These are phyloP conservation scores for Colletotrichum sp. DNA, from an alignment of 2,329 filamentous ascomycete species.

Conservation along the genomic window DNA sequence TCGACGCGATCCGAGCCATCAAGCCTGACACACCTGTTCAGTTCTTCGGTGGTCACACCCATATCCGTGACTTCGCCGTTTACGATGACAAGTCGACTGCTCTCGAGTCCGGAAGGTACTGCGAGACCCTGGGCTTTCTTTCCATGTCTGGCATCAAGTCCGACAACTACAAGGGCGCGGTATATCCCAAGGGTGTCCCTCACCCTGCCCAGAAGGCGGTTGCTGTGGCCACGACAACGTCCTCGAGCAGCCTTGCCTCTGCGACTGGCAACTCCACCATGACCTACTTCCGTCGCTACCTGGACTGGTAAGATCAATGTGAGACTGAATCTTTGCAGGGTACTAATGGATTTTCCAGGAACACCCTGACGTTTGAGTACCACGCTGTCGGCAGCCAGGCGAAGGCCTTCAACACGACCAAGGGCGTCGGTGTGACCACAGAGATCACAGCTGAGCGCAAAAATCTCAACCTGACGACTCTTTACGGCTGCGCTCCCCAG, in stretches of 20 bases:
- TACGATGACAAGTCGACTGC: constrained; percentile 67
- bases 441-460: constrained; percentile 56
- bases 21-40: constrained; percentile 66
- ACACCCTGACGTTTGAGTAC: constrained; percentile 56
- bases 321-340: rapidly evolving
- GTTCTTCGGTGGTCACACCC: constrained; percentile 68
- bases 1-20: constrained; percentile 61
- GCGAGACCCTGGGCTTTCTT: constrained; percentile 71
- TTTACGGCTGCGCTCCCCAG: constrained; percentile 65
- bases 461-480: constrained; percentile 57
- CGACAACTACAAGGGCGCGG: constrained; percentile 39
- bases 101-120: constrained; percentile 69
- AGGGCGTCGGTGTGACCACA: constrained; percentile 48
- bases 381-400: constrained; percentile 58
- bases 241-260: neutral
- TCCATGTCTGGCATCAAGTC: constrained; percentile 65
- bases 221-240: neutral
- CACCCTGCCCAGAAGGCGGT: constrained; percentile 44
- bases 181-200: constrained; percentile 39
- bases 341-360: neutral
- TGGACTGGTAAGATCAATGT: constrained; percentile 71
- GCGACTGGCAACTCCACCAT: constrained; percentile 35
- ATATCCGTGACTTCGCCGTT: constrained; percentile 69
- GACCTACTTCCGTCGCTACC: constrained; percentile 63
- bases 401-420: constrained; percentile 25